Conservation (phyloP, 2,329 filamentous ascomycete species). For the Aspergillaceae sp. region DNA sequence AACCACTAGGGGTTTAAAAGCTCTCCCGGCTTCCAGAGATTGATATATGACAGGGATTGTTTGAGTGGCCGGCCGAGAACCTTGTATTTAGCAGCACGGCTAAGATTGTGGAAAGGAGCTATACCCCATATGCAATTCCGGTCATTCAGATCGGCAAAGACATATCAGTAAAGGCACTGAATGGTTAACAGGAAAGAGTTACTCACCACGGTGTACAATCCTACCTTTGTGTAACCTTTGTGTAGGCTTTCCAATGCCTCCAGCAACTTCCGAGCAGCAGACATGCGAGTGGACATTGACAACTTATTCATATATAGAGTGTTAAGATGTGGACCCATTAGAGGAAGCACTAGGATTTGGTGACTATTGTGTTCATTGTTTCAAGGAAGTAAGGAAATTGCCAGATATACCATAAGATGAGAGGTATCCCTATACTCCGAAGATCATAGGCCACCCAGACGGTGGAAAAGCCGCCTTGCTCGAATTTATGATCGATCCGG, state of each 20-base stretch:
- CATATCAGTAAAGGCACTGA: constrained; percentile 5
- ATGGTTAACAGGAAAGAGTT: background rate
- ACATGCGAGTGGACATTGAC: constrained; percentile 18
- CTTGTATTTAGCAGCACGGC: constrained; percentile 18
- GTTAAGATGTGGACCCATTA: constrained; percentile 11
- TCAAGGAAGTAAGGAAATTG: constrained; percentile 11
- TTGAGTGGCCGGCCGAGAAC: constrained; percentile 17
- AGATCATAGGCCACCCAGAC: constrained; percentile 20
- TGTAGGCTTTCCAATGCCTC: constrained; percentile 17
- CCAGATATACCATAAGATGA: constrained; percentile 13
- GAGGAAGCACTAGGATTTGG: constrained; percentile 14
- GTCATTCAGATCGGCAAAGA: constrained; percentile 17
- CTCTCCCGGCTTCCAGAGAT: constrained; percentile 19
- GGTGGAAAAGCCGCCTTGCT: constrained; percentile 15
- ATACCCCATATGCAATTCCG: constrained; percentile 24
- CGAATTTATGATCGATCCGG: constrained; percentile 18
- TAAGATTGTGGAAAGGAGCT: constrained; percentile 13
- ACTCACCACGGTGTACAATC: constrained; percentile 20
- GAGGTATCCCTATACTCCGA: constrained; percentile 10
- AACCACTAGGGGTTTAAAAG: constrained; percentile 14
- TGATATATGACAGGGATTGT: constrained; percentile 13
- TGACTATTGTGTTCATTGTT: constrained; percentile 7
- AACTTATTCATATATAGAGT: constrained; percentile 5
- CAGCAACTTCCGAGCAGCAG: constrained; percentile 19
- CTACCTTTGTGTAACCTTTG: constrained; percentile 18